phyloP scores from a whole-genome alignment of 2,329 filamentous ascomycete species.

The Coniochaeta sp. region DNA sequence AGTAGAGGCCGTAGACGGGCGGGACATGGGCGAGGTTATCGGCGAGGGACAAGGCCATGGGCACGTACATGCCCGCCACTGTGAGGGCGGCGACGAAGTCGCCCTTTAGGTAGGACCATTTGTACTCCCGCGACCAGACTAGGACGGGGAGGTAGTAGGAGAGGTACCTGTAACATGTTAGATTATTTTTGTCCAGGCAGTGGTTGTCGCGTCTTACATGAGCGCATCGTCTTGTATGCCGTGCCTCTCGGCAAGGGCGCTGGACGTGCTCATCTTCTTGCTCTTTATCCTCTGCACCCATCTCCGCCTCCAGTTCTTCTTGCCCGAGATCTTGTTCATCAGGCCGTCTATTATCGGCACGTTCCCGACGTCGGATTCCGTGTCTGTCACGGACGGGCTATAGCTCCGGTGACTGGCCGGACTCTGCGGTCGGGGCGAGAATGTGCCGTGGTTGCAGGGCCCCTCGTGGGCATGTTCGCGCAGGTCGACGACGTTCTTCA shows the following conservation, averaged over 20 bases:
- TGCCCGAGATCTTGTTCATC: slow-evolving; percentile 28
- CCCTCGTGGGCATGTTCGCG: slow-evolving; percentile 35
- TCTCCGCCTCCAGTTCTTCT: slow-evolving; percentile 38
- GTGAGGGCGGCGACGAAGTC: slow-evolving; percentile 85
- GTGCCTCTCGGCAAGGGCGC: slow-evolving; percentile 62
- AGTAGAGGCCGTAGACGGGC: slow-evolving; percentile 88
- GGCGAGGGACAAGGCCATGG: slow-evolving; percentile 90
- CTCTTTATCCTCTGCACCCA: slow-evolving; percentile 46
- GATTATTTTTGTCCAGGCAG: not conserved
- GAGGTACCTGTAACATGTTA: slow-evolving; percentile 60
- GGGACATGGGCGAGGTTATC: slow-evolving; percentile 89
- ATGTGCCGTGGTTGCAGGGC: slow-evolving; percentile 66
- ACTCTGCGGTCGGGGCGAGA: slow-evolving; percentile 59
- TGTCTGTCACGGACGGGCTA: slow-evolving; percentile 14
- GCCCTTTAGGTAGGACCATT: slow-evolving; percentile 71
- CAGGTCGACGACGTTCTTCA: slow-evolving; percentile 27
- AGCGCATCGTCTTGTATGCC: slow-evolving; percentile 65
- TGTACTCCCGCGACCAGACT: slow-evolving; percentile 86
- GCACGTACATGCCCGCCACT: slow-evolving; percentile 98
- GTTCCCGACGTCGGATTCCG: slow-evolving; percentile 20
- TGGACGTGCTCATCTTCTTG: slow-evolving; percentile 67
- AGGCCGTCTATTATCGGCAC: slow-evolving; percentile 30
- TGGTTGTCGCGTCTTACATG: slow-evolving; percentile 51
- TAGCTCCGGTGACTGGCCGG: slow-evolving; percentile 28
- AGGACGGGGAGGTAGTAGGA: slow-evolving; percentile 89